These are phyloP conservation scores for Jatropha multifida DNA, from an alignment of 441 rosid genomes.

Conservation along the genomic window DNA sequence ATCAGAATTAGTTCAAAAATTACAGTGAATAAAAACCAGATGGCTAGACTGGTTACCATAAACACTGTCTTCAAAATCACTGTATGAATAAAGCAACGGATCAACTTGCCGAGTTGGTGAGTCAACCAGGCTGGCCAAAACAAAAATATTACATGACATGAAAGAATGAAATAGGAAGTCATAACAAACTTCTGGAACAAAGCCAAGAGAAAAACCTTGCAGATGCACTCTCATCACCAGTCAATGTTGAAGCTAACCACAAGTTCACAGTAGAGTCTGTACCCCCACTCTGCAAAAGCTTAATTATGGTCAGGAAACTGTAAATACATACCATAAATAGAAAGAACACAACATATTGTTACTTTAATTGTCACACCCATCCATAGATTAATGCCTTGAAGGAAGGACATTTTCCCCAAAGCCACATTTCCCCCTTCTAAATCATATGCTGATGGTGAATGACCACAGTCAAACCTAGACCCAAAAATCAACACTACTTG, in stretches of 20 bases:
- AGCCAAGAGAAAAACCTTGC: slow-evolving; percentile 43
- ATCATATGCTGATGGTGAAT: background rate
- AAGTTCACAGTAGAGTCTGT: slow-evolving; percentile 87
- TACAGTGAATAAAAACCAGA: slow-evolving; percentile 7
- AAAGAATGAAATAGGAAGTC: slow-evolving; percentile 13
- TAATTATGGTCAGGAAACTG: slow-evolving; percentile 26
- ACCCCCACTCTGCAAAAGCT: slow-evolving; percentile 75
- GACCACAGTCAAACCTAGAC: slow-evolving; percentile 4
- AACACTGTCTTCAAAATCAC: slow-evolving; percentile 87
- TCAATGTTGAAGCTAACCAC: slow-evolving; percentile 67
- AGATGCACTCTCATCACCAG: slow-evolving; percentile 40
- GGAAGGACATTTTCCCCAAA: slow-evolving; percentile 1
- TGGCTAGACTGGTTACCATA: slow-evolving; percentile 50
- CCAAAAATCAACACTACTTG: background rate
- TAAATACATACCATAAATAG: slow-evolving; percentile 5
- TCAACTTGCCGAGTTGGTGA: slow-evolving; percentile 41
- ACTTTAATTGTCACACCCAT: background rate
- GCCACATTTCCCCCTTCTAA: background rate
- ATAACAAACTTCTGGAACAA: background rate
- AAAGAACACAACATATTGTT: background rate
- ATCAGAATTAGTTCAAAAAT: slow-evolving; percentile 17
- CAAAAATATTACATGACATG: slow-evolving; percentile 10
- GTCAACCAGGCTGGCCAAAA: slow-evolving; percentile 48
- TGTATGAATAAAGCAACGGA: slow-evolving; percentile 68
- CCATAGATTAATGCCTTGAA: slow-evolving; percentile 14